Evolutionary conservation across 2,329 filamentous ascomycete genomes (phyloP), one percentile per base, ranked within the genome.

Genomic region (Pseudogymnoascus pannorum): DNA sequence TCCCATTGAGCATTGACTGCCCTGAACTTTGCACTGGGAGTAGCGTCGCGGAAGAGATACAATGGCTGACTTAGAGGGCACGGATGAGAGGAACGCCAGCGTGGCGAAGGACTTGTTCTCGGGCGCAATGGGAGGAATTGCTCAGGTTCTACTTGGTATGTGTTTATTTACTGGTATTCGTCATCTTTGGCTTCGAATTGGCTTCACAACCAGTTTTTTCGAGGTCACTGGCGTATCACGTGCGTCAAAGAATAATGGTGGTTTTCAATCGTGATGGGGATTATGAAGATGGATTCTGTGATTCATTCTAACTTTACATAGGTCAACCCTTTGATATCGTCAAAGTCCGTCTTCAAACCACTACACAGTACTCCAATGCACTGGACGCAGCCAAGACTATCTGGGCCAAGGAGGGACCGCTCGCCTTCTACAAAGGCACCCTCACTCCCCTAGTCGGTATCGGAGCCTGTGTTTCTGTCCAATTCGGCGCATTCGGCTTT

Each of bases 381-480:
- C 76, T 95, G 54, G 82, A 91, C 69, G 91, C 90, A 67, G 94
- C 92, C 6, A 82, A 82, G 59, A 85, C 88, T 65, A 97, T 99
- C 77, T 91, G 91, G 76, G 86, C 85, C 70, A 87, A 91, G 71
- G 94, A 99, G 75, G 94, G 94, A 1, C 81, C 92, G 2, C 77
- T 89, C 11, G 94, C 94, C 62, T 99, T 99, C 80, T 99, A 99
- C 85, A 99, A 99, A 77, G 94, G 94, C 70, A 97, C 94, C 0
- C 81, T 99, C 61, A 97, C 94, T 4, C 94, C 94, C 0, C 81
- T 99, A 61, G 84, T 99, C 62, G 94, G 94, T 67, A 97, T 99
- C 72, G 94, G 94, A 68, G 94, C 94, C 68, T 99, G 94, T 74
- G 92, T 94, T 51, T 97, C 92, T n/a, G 88, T 99, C 69, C 94